These are phyloP conservation scores for Paramecium caudatum DNA, from an alignment of 73 alveolate species.

Conservation along the genomic window DNA sequence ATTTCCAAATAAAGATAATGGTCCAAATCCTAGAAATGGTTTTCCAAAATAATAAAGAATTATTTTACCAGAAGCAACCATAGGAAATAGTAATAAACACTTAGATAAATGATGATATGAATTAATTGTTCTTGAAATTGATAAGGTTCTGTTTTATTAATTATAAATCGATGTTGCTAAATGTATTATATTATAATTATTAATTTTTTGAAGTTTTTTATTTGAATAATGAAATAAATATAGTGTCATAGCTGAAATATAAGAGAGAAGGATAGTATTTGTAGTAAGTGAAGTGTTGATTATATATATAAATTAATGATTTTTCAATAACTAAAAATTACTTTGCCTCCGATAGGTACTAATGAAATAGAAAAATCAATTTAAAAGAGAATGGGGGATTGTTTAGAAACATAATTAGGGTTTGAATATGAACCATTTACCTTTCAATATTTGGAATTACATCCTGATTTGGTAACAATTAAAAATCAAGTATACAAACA, in stretches of 20 bases:
- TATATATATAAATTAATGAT: constrained; percentile 49
- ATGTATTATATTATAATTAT: too few species aligned
- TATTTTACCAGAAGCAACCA: constrained; percentile 28
- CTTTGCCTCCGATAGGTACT: background rate
- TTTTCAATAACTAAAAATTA: constrained; percentile 47
- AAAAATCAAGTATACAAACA: constrained; percentile 33
- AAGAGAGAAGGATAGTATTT: too few species aligned
- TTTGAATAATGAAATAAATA: too few species aligned
- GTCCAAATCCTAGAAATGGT: constrained; percentile 77
- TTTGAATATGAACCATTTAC: constrained; percentile 50
- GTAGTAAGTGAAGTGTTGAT: too few species aligned
- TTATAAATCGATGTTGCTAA: too few species aligned
- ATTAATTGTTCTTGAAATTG: too few species aligned
- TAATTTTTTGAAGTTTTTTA: too few species aligned
- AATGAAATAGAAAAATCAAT: constrained; percentile 20
- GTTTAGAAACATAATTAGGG: constrained; percentile 62
- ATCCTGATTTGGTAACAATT: constrained; percentile 54
- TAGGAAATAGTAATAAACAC: constrained; percentile 34
- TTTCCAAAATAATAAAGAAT: constrained; percentile 60
- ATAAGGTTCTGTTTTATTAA: too few species aligned
- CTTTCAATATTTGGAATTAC: constrained; percentile 66
- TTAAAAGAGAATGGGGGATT: constrained; percentile 7
- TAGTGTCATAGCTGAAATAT: too few species aligned
- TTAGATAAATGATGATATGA: constrained; percentile 43
- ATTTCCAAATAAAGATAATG: constrained; percentile 75